These are phyloP conservation scores for Tulasnella calospora DNA, from an alignment of 768 basidiomycete genomes.

Conservation along the genomic window DNA sequence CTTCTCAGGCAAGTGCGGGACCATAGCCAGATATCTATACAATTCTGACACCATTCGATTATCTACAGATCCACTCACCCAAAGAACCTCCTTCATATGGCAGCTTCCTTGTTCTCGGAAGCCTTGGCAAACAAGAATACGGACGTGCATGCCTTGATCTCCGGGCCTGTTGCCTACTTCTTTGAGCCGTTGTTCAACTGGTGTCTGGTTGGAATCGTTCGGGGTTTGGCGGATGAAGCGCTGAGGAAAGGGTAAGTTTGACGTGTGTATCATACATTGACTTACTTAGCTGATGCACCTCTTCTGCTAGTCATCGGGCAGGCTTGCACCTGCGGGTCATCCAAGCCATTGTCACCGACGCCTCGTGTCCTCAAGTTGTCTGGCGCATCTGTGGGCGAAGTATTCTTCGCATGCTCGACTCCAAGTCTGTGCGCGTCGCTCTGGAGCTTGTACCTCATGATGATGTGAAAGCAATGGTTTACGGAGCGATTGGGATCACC, in stretches of 20 bases:
- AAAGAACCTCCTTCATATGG: slow-evolving; percentile 24
- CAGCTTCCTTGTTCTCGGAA: slow-evolving; percentile 18
- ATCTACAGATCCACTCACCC: slow-evolving; percentile 23
- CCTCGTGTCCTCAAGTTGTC: slow-evolving; percentile 16
- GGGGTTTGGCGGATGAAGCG: slow-evolving; percentile 18
- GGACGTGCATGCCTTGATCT: slow-evolving; percentile 9
- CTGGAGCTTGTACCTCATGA: background rate
- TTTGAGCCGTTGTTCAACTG: slow-evolving; percentile 22
- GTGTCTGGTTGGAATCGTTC: slow-evolving; percentile 26
- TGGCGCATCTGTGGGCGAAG: slow-evolving; percentile 19
- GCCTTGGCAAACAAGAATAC: slow-evolving; percentile 9
- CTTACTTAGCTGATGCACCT: background rate
- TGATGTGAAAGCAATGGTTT: background rate
- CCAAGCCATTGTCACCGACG: slow-evolving; percentile 14
- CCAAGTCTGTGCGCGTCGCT: background rate
- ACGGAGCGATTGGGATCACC: background rate
- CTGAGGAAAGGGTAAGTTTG: slow-evolving; percentile 25
- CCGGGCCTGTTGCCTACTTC: slow-evolving; percentile 26
- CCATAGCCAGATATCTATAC: background rate
- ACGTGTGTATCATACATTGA: background rate
- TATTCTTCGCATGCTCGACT: slow-evolving; percentile 12
- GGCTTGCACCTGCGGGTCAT: slow-evolving; percentile 14
- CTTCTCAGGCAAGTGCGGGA: slow-evolving; percentile 9
- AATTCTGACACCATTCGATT: background rate
- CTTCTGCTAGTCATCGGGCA: background rate